Evolutionary conservation across 768 basidiomycete species (phyloP).

Genomic region (Rubroboletus satanas): DNA sequence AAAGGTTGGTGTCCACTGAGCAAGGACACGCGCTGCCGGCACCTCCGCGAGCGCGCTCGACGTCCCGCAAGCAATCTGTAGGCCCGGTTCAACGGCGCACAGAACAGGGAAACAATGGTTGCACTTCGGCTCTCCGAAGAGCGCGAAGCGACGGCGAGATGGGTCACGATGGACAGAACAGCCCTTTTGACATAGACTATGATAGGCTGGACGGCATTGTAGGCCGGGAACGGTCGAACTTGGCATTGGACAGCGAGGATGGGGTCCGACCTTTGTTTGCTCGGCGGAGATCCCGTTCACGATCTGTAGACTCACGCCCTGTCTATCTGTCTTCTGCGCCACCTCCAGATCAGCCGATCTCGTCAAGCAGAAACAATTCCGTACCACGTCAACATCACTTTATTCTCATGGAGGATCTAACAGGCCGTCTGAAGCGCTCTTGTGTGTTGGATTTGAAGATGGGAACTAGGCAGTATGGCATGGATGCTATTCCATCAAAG

Average conservation of each 20-base stretch:
- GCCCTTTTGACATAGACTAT: constrained; percentile 44
- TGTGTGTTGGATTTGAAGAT: constrained; percentile 99
- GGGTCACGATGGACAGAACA: constrained; percentile 34
- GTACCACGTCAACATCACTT: constrained; percentile 93
- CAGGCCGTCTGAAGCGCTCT: constrained; percentile 83
- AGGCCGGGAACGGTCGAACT: constrained; percentile 14
- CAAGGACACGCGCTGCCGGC: constrained; percentile 32
- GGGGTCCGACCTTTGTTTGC: constrained; percentile 27
- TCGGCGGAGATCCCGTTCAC: constrained; percentile 42
- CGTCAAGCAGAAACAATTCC: constrained; percentile 38
- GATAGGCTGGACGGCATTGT: constrained; percentile 24
- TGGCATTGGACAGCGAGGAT: constrained; percentile 18
- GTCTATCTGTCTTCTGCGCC: constrained; percentile 27
- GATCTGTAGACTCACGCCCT: constrained; percentile 31
- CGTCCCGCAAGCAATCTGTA: constrained; percentile 11
- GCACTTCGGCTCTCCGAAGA: constrained; percentile 47
- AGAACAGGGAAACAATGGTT: constrained; percentile 37
- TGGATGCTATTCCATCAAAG: constrained; percentile 87
- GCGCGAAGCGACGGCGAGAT: constrained; percentile 60
- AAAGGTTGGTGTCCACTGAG: constrained; percentile 46
- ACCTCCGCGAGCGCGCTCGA: constrained; percentile 12
- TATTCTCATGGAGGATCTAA: constrained; percentile 98
- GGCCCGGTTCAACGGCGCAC: constrained; percentile 38
- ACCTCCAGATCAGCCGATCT: constrained; percentile 27
- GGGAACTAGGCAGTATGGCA: constrained; percentile 99